Conservation (phyloP, 202 grass and related monocot genomes). For the Hordeum pubiflorum region DNA sequence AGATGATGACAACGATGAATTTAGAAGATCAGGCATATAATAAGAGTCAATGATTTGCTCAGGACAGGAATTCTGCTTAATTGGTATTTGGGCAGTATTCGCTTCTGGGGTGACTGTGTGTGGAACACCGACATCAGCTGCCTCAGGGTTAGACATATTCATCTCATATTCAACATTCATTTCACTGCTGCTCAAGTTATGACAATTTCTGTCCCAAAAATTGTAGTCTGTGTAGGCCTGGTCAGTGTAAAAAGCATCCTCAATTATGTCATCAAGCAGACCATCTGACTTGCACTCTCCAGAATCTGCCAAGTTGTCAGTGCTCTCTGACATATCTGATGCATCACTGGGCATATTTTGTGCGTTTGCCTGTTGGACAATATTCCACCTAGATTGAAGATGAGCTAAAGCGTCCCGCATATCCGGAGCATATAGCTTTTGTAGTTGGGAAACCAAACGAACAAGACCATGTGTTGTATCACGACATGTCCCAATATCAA, state of each 20-base stretch:
- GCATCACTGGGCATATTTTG: conserved; percentile 34
- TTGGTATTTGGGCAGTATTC: conserved; percentile 16
- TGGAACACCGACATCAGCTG: conserved; percentile 1
- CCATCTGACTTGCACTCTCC: conserved; percentile 46
- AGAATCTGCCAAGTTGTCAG: conserved; percentile 37
- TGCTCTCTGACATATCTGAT: conserved; percentile 44
- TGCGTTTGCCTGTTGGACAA: conserved; percentile 48
- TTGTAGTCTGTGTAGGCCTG: conserved; percentile 14
- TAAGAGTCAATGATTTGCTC: conserved; percentile 85
- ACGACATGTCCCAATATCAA: conserved; percentile 68
- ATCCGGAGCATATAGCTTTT: conserved; percentile 87
- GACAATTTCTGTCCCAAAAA: conserved; percentile 23
- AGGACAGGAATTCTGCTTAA: conserved; percentile 24
- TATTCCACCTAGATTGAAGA: conserved; percentile 99
- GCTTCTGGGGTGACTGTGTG: conserved; percentile 14
- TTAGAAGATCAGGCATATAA: conserved; percentile 48
- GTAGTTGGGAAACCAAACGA: conserved; percentile 64
- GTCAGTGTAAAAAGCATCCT: conserved; percentile 65
- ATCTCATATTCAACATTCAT: conserved; percentile 37
- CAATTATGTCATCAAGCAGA: conserved; percentile 86
- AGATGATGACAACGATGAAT: conserved; percentile 25
- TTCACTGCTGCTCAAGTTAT: conserved; percentile 39
- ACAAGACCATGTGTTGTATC: conserved; percentile 76
- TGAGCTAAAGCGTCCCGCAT: conserved; percentile 75
- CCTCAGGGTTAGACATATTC: neutral